Evolutionary conservation across 805 yeast genomes (phyloP).

Genomic region (Starmerella khaoyaiensis): DNA sequence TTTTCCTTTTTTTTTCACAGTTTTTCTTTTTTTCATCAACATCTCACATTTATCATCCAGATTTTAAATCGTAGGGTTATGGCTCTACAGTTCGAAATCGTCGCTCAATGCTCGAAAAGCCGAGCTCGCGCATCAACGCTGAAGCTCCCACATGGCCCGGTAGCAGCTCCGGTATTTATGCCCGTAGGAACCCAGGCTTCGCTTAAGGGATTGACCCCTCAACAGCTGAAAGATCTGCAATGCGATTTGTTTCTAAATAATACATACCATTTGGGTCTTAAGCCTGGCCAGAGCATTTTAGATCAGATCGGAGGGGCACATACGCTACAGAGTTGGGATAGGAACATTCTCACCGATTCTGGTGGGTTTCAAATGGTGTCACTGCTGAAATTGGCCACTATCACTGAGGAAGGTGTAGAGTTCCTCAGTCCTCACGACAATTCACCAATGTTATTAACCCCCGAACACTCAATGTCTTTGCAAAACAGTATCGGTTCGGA

Average conservation of each 20-base stretch:
- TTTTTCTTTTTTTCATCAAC: too few species aligned
- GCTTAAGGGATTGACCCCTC: constrained; percentile 34
- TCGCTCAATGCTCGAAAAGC: constrained; percentile 33
- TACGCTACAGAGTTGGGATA: constrained; percentile 32
- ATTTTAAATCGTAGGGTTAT: neutral
- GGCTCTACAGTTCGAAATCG: constrained; percentile 31
- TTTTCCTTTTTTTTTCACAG: too few species aligned
- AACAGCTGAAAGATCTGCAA: constrained; percentile 31
- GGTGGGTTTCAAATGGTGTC: constrained; percentile 39
- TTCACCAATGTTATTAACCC: constrained; percentile 35
- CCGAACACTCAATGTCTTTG: constrained; percentile 36
- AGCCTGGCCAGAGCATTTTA: constrained; percentile 33
- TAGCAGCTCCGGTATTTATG: constrained; percentile 36
- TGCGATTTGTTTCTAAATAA: constrained; percentile 35
- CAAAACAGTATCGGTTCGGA: constrained; percentile 36
- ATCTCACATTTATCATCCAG: too few species aligned
- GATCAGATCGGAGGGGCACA: constrained; percentile 36
- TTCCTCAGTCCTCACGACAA: constrained; percentile 36
- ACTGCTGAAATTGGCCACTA: constrained; percentile 33
- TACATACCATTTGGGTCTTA: constrained; percentile 34
- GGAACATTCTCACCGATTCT: constrained; percentile 34
- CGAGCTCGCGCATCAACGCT: constrained; percentile 34
- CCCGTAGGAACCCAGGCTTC: constrained; percentile 39
- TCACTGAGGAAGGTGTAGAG: constrained; percentile 37
- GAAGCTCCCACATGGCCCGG: constrained; percentile 34